Conservation (phyloP, 306 rosid species). For the Cicer chorassanicum region DNA sequence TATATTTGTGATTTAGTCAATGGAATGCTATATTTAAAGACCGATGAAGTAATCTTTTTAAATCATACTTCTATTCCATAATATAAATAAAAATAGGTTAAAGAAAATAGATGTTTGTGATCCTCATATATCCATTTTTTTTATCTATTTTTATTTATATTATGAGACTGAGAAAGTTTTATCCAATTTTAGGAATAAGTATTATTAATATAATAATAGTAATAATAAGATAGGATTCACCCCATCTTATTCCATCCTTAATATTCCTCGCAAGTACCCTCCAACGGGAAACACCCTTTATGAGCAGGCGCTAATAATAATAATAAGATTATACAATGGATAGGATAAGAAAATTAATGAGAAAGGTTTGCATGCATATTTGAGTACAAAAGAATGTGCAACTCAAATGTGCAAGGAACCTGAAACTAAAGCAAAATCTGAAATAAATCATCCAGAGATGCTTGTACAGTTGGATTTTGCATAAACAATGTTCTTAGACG, state of each 20-base stretch:
- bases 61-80: too few relatives aligned
- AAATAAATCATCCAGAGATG: constrained; percentile 2
- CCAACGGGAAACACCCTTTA: constrained; percentile 38
- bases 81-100: too few relatives aligned
- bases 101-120: too few relatives aligned
- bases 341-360: constrained; percentile 31
- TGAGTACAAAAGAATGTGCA: constrained; percentile 49
- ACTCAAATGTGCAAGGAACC: constrained; percentile 24
- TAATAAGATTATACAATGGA: constrained; percentile 38
- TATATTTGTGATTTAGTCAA: too few relatives aligned
- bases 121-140: too few relatives aligned
- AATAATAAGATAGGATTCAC: not conserved
- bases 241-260: not conserved
- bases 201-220: too few relatives aligned
- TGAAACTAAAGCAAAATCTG: constrained; percentile 40
- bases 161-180: too few relatives aligned
- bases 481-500: constrained; percentile 37
- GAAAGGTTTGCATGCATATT: constrained; percentile 31
- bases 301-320: not conserved
- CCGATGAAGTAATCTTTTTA: too few relatives aligned
- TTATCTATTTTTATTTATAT: too few relatives aligned
- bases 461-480: constrained; percentile 43
- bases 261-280: constrained; percentile 36
- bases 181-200: too few relatives aligned
- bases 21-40: too few relatives aligned